These are phyloP conservation scores for Elsinoe perseae DNA, from an alignment of 2,329 filamentous ascomycete species.

Conservation along the genomic window DNA sequence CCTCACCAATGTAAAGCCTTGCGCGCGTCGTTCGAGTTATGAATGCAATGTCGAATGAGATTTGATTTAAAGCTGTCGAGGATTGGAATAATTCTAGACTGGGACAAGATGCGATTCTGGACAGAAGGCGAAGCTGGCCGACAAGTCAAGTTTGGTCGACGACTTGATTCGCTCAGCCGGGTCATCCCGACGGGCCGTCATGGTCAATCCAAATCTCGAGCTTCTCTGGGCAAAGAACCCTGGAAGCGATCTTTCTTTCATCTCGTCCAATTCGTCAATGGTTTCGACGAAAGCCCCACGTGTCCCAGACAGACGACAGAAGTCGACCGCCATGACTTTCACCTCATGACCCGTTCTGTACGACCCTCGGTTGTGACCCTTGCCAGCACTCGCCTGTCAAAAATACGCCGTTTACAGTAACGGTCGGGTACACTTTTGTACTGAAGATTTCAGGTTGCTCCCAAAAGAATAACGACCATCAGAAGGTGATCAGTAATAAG, in stretches of 20 bases:
- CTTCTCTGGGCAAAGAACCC: background rate
- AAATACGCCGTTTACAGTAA: background rate
- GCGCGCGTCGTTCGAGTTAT: background rate
- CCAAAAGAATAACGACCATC: background rate
- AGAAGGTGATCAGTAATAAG: background rate
- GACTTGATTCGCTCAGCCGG: slow-evolving; percentile 6
- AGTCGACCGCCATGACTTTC: slow-evolving; percentile 8
- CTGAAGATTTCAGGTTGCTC: background rate
- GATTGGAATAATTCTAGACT: background rate
- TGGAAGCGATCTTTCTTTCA: background rate
- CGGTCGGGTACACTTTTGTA: background rate
- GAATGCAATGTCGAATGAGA: background rate
- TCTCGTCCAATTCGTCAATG: slow-evolving; percentile 2
- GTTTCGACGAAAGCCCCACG: background rate
- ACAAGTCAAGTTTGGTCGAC: background rate
- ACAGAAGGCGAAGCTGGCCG: background rate
- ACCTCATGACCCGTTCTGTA: slow-evolving; percentile 8
- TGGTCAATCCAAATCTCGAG: background rate
- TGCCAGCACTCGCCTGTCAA: background rate
- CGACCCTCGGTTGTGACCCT: background rate
- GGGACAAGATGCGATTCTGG: background rate
- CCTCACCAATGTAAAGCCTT: background rate
- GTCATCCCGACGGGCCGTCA: background rate
- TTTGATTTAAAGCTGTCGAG: background rate
- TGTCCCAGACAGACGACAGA: slow-evolving; percentile 5